A percentile compares a stretch with the other conserved stretches of the same genome.
Conservation (phyloP, 768 basidiomycete species). For the Boletellus ananiceps region DNA sequence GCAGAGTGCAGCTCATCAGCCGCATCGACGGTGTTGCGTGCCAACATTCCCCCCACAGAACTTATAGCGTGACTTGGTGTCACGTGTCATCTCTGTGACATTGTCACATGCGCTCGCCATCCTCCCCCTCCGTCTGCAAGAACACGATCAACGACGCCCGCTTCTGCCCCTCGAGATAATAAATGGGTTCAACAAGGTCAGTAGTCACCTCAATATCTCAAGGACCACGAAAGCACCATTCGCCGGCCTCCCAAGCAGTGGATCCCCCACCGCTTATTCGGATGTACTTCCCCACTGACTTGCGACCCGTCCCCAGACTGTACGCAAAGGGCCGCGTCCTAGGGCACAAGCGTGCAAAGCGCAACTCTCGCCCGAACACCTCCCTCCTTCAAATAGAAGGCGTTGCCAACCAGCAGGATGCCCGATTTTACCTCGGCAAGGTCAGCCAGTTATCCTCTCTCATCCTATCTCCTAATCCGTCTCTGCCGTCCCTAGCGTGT, state of each 20-base stretch:
- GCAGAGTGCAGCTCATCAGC: conserved; percentile 45
- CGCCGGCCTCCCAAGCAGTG: conserved; percentile 5
- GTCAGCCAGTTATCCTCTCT: conserved; percentile 39
- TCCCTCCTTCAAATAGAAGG: conserved; percentile 97
- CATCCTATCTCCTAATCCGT: not conserved
- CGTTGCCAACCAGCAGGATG: conserved; percentile 87
- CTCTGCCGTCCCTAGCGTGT: conserved; percentile 57
- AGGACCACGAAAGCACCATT: not conserved
- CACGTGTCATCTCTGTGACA: conserved; percentile 25
- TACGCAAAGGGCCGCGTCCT: conserved; percentile 96
- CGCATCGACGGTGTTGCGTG: conserved; percentile 40
- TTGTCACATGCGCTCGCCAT: conserved; percentile 19
- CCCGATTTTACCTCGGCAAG: conserved; percentile 98
- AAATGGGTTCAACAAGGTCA: conserved; percentile 83
- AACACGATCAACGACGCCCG: conserved; percentile 25
- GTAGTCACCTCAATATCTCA: conserved; percentile 23
- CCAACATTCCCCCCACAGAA: too few species aligned
- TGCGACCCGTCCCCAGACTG: conserved; percentile 49
- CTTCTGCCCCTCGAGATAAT: conserved; percentile 31
- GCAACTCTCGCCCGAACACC: conserved; percentile 93
- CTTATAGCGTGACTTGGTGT: conserved; percentile 17
- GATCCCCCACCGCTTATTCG: conserved; percentile 10
- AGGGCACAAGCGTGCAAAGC: conserved; percentile 98
- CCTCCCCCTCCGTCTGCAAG: conserved; percentile 11
- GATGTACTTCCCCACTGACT: conserved; percentile 13